phyloP scores from a whole-genome alignment of 129 eudicot species.

The Heracleum sosnowskyi region DNA sequence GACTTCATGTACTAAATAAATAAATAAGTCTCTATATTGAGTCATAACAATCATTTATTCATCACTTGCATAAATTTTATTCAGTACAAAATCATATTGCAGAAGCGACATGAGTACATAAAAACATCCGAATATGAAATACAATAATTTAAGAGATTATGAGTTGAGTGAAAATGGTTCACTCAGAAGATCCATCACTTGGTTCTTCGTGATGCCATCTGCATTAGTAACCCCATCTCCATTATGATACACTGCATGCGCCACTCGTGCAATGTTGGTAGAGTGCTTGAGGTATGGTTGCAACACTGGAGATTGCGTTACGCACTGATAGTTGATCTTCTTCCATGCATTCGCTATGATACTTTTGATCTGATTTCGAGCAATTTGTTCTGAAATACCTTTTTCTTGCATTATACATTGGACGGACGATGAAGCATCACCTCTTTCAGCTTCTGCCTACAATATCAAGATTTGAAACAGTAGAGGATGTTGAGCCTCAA shows the following conservation, averaged over 20 bases:
- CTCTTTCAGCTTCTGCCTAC: slow-evolving; percentile 42
- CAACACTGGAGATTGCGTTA: not conserved
- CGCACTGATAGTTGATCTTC: slow-evolving; percentile 4
- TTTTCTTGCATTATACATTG: slow-evolving; percentile 17
- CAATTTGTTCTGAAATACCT: slow-evolving; percentile 17
- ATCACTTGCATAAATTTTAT: not conserved
- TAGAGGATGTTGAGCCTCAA: too few relatives aligned
- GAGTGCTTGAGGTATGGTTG: not conserved
- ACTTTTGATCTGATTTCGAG: slow-evolving; percentile 8
- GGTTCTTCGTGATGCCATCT: not conserved
- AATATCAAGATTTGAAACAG: not conserved
- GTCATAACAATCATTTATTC: too few relatives aligned
- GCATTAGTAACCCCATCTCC: not conserved
- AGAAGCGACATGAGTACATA: too few relatives aligned
- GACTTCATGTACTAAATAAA: too few relatives aligned
- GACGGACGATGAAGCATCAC: slow-evolving; percentile 22
- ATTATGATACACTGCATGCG: not conserved
- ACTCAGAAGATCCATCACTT: not conserved
- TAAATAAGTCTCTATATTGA: too few relatives aligned
- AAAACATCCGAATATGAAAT: not conserved
- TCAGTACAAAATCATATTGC: not conserved
- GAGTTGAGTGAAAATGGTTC: not conserved
- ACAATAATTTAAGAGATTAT: not conserved
- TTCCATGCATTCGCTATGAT: slow-evolving; percentile 14
- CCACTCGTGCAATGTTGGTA: not conserved